Conservation (phyloP, 2,329 filamentous ascomycete genomes). For the Geosmithia flava region DNA sequence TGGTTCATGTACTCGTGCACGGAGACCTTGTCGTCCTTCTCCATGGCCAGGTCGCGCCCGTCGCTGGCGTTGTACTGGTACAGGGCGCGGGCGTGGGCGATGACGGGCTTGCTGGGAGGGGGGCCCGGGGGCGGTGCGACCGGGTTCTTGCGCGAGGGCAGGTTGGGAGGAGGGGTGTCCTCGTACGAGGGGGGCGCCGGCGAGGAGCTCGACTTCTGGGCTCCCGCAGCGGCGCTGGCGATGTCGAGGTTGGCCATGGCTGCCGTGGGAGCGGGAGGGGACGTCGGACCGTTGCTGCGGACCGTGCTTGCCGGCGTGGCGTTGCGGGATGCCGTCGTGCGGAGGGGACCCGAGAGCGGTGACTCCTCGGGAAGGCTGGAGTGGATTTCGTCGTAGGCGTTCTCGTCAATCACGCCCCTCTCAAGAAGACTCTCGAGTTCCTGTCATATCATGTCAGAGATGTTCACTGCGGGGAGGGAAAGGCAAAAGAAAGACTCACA, state of each 20-base stretch:
- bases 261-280: slow-evolving; percentile 11
- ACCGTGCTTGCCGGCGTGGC: slow-evolving; percentile 11
- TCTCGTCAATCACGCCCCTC: slow-evolving; percentile 62
- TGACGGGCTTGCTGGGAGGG: slow-evolving; percentile 34
- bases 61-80: slow-evolving; percentile 75
- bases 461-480: not conserved
- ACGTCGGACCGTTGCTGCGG: slow-evolving; percentile 15
- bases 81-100: slow-evolving; percentile 66
- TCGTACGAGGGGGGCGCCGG: slow-evolving; percentile 41
- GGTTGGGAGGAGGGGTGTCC: slow-evolving; percentile 29
- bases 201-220: slow-evolving; percentile 14
- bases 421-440: slow-evolving; percentile 87
- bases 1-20: slow-evolving; percentile 91
- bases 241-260: slow-evolving; percentile 21
- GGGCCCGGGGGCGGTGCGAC: slow-evolving; percentile 3
- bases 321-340: slow-evolving; percentile 15
- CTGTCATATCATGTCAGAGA: slow-evolving; percentile 27
- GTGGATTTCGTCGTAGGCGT: slow-evolving; percentile 64
- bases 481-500: slow-evolving; percentile 32
- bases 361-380: slow-evolving; percentile 62
- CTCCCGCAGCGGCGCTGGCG: not conserved
- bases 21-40: slow-evolving; percentile 67
- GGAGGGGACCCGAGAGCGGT: slow-evolving; percentile 37
- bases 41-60: slow-evolving; percentile 68
- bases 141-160: slow-evolving; percentile 18